Conservation (phyloP, 305 asterid genomes). For the Fraxinus paxiana region DNA sequence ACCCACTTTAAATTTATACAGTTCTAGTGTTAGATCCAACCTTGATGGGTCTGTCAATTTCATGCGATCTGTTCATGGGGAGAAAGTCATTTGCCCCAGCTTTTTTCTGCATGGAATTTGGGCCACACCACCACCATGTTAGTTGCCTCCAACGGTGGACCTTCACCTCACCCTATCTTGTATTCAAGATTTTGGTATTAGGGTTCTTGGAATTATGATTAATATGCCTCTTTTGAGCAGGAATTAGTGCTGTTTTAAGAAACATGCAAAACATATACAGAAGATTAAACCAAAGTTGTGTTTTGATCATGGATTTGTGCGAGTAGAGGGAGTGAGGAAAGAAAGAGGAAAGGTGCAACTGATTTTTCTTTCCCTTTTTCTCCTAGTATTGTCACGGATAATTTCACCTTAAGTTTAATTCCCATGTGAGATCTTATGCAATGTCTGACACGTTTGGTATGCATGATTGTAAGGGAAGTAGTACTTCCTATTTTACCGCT, state of each 20-base stretch:
- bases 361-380: neutral
- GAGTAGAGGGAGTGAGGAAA: neutral
- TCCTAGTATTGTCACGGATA: neutral
- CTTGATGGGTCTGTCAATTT: constrained; percentile 36
- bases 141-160: constrained; percentile 38
- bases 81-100: constrained; percentile 31
- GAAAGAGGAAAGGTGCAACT: neutral
- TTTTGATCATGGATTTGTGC: neutral
- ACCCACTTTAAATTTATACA: neutral
- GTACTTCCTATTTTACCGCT: no score
- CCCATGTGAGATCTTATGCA: neutral
- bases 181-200: neutral
- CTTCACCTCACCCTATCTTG: constrained; percentile 28
- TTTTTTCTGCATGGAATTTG: constrained; percentile 29
- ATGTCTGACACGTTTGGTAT: neutral
- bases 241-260: neutral
- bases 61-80: constrained; percentile 24
- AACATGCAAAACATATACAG: neutral
- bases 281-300: neutral
- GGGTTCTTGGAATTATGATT: neutral
- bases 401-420: neutral
- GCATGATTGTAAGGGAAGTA: neutral
- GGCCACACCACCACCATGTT: constrained; percentile 39
- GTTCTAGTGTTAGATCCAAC: constrained; percentile 32
- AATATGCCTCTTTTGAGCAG: neutral